Conservation (phyloP, 331 rosid species). For the Erythrophleum ivorense region DNA sequence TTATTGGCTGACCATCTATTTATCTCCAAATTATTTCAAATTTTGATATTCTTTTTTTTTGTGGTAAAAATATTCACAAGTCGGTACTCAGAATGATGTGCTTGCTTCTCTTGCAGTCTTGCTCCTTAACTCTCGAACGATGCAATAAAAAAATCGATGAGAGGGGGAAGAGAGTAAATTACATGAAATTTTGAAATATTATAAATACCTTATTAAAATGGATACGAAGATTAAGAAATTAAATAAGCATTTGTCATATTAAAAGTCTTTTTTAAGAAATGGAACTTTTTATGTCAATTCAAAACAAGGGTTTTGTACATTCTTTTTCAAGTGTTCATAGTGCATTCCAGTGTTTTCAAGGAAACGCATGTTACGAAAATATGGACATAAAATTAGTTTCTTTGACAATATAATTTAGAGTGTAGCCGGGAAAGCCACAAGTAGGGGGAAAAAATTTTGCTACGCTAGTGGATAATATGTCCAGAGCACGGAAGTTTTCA, state of each 20-base stretch:
- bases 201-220: neutral
- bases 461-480: neutral
- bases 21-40: neutral
- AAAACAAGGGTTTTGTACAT: neutral
- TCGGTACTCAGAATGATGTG: neutral
- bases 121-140: neutral
- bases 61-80: neutral
- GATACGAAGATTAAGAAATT: too few relatives aligned
- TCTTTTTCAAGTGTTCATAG: neutral
- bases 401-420: too few relatives aligned
- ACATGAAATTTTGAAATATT: neutral
- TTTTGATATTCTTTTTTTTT: neutral
- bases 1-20: neutral
- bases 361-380: too few relatives aligned
- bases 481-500: neutral
- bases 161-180: neutral
- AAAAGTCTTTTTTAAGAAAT: neutral
- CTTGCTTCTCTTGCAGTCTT: neutral
- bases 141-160: neutral
- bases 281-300: neutral
- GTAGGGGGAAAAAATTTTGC: neutral
- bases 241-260: neutral
- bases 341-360: too few relatives aligned
- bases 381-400: too few relatives aligned
- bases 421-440: too few relatives aligned